Conservation (phyloP, 805 yeast genomes). For the Kodamaea hsintzibuensis region DNA sequence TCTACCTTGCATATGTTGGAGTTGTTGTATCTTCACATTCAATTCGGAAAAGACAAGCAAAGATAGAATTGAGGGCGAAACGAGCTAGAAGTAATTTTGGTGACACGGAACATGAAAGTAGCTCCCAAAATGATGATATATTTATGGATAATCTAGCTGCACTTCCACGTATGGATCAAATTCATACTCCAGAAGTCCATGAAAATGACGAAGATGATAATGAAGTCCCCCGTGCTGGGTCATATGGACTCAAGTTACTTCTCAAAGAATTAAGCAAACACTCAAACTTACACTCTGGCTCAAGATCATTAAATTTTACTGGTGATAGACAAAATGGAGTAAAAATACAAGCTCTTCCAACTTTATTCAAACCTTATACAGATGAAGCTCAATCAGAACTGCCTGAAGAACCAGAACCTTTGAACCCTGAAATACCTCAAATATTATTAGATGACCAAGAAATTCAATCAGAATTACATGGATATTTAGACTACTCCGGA, state of each 20-base stretch:
- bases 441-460: slow-evolving; percentile 4
- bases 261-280: slow-evolving; percentile 33
- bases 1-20: slow-evolving; percentile 61
- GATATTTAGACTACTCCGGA: slow-evolving; percentile 10
- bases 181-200: slow-evolving; percentile 7
- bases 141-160: slow-evolving; percentile 21
- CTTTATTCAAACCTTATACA: slow-evolving; percentile 3
- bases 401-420: not conserved
- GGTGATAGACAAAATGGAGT: not conserved
- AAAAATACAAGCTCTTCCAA: not conserved
- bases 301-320: not conserved
- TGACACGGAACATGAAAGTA: slow-evolving; percentile 4
- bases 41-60: slow-evolving; percentile 14
- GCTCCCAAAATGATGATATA: slow-evolving; percentile 15
- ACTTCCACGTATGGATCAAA: slow-evolving; percentile 31
- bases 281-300: slow-evolving; percentile 14
- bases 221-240: slow-evolving; percentile 18
- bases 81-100: slow-evolving; percentile 25
- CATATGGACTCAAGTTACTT: slow-evolving; percentile 34
- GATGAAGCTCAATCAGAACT: not conserved
- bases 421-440: not conserved
- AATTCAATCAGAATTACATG: slow-evolving; percentile 6
- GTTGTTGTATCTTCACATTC: slow-evolving; percentile 32
- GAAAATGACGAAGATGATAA: slow-evolving; percentile 4
- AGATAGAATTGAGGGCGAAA: slow-evolving; percentile 17